Evolutionary conservation across 176 grass and related monocot species (phyloP), one percentile per base, ranked within the genome.

Genomic region (Oryza meyeriana): DNA sequence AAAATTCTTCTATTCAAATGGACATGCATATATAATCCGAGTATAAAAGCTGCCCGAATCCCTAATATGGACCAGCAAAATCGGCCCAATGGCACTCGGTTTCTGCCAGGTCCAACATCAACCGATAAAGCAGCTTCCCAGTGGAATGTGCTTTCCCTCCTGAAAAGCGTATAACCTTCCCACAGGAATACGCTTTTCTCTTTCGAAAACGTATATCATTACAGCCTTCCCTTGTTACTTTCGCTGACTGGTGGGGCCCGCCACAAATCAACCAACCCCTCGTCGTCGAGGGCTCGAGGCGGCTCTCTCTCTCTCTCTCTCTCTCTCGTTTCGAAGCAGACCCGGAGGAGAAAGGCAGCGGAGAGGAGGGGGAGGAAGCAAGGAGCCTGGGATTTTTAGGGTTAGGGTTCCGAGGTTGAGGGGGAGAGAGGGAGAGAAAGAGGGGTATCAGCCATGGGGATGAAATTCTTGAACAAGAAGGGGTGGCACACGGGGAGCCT

Each of bases 391-490:
- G 13, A 59, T 24, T 59, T 59, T 32, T 36, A 84, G 74, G 48
- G 48, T 35, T 61, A 74, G 72, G 33, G 68, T 38, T 69, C 27
- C 24, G 47, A 26, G 32, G 59, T 55, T 55, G 27, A 74, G 68
- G 12, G 48, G 58, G 35, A 10, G 20, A 24, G 39, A 20, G 33
- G 9, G 25, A 11, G 12, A 83, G 85, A 36, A 34, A 62, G 47
- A 28, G 12, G 44, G 34, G 33, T 47, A 34, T 45, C 64, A 71
- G 41, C 77, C 77, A 95, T 99, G 96, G 93, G 88, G 82, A 82
- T 99, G 79, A 99, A 95, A 61, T 99, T 99, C 41, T 64, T 99
- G 67, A 99, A 99, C 89, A 99, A 99, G 93, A 99, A 99, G 89
- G 96, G 96, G 74, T 99, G 96, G 96, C 96, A 99, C 85, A 95